Evolutionary conservation across 306 rosid species (phyloP).

Genomic region (Glycine soja): DNA sequence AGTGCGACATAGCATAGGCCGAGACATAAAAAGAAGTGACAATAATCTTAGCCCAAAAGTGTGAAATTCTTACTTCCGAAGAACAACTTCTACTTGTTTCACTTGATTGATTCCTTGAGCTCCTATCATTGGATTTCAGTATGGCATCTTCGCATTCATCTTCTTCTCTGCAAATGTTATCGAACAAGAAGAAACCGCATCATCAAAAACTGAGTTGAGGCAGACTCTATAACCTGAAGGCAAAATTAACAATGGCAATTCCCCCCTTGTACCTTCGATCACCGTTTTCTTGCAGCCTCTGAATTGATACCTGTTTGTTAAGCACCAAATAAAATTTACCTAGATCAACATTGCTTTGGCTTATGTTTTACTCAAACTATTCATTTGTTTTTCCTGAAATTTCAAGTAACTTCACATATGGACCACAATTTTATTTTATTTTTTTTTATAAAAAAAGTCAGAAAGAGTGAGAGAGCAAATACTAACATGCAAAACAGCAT

Average conservation of each 20-base stretch:
- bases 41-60: conserved; percentile 31
- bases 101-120: conserved; percentile 61
- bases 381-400: conserved; percentile 30
- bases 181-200: conserved; percentile 27
- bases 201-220: conserved; percentile 27
- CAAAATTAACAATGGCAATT: conserved; percentile 8
- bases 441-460: neutral
- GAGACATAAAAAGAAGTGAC: conserved; percentile 13
- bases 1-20: neutral
- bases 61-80: conserved; percentile 65
- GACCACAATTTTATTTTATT: neutral
- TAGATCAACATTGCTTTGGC: conserved; percentile 39
- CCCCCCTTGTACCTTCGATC: conserved; percentile 67
- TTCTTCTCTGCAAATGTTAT: conserved; percentile 64
- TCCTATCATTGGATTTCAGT: conserved; percentile 53
- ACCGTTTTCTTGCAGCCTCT: conserved; percentile 66
- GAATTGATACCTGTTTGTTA: conserved; percentile 71
- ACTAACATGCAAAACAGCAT: conserved; percentile 90
- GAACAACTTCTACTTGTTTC: conserved; percentile 53
- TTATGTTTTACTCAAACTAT: conserved; percentile 42
- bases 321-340: conserved; percentile 44
- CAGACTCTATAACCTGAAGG: conserved; percentile 38
- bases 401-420: conserved; percentile 40
- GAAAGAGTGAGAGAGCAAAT: conserved; percentile 21
- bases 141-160: conserved; percentile 69